phyloP scores from a whole-genome alignment of 73 alveolate genomes.

The Tetrahymena malaccensis region DNA sequence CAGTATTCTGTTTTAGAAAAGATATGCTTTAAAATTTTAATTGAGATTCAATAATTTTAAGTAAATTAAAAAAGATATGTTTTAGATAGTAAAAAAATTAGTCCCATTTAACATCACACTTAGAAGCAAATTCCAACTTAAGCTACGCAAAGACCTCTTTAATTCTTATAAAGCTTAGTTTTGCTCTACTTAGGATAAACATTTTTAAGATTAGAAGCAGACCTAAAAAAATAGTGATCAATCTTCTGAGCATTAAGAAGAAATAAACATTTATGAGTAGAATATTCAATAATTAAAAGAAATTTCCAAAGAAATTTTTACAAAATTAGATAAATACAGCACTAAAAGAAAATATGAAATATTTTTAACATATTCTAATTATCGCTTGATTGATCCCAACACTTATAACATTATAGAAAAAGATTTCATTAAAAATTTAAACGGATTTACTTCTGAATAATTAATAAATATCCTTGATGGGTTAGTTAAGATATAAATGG shows the following conservation, averaged over 20 bases:
- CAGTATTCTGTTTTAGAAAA: neutral
- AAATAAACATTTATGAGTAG: neutral
- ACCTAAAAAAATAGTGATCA: neutral
- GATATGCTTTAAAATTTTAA: neutral
- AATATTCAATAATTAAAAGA: neutral
- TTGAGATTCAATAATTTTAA: neutral
- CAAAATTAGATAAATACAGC: neutral
- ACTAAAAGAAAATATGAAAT: neutral
- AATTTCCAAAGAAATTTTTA: neutral
- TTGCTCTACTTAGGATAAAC: neutral
- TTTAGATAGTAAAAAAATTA: neutral
- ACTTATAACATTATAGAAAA: neutral
- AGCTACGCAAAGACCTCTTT: neutral
- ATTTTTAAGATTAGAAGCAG: neutral
- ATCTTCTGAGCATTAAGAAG: neutral
- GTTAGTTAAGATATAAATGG: neutral
- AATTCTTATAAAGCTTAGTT: neutral
- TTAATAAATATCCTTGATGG: neutral
- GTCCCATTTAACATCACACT: neutral
- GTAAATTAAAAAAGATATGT: neutral
- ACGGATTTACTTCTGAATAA: neutral
- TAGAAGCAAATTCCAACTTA: neutral
- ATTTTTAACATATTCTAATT: neutral
- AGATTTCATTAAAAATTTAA: neutral
- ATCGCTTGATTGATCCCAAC: neutral